These are phyloP conservation scores for Lactarius quietus DNA, from an alignment of 768 basidiomycete genomes.

Conservation along the genomic window DNA sequence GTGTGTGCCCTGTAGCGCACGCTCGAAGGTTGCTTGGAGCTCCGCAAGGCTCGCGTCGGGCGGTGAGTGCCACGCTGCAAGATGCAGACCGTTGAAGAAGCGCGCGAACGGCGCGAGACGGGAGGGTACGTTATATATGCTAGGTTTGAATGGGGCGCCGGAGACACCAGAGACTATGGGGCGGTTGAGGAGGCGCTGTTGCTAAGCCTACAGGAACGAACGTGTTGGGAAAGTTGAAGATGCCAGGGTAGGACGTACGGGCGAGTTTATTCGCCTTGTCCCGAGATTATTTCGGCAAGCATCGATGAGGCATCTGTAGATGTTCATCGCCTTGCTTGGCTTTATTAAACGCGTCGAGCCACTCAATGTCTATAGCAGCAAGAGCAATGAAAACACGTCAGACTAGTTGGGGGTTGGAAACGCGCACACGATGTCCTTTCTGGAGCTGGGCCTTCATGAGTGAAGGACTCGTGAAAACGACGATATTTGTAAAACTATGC, in stretches of 20 bases:
- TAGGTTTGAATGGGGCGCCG: conserved; percentile 63
- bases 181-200: conserved; percentile 47
- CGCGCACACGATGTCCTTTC: conserved; percentile 55
- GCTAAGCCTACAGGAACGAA: conserved; percentile 47
- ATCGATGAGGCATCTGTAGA: conserved; percentile 48
- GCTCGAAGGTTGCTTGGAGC: conserved; percentile 36
- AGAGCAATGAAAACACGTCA: conserved; percentile 2
- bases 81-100: conserved; percentile 28
- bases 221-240: not conserved
- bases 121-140: conserved; percentile 66
- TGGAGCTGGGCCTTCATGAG: conserved; percentile 45
- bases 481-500: conserved; percentile 51
- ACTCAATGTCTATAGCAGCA: conserved; percentile 40
- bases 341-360: conserved; percentile 52
- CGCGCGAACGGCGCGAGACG: conserved; percentile 38
- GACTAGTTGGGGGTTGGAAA: not conserved
- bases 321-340: conserved; percentile 53
- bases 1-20: conserved; percentile 43
- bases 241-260: conserved; percentile 31
- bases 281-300: conserved; percentile 46
- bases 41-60: conserved; percentile 33
- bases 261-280: conserved; percentile 52
- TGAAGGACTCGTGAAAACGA: conserved; percentile 50
- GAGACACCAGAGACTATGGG: conserved; percentile 77
- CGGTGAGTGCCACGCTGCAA: conserved; percentile 35